Base-by-base conservation (phyloP, 768 basidiomycete species). In the Hypholoma sublateritium region DNA sequence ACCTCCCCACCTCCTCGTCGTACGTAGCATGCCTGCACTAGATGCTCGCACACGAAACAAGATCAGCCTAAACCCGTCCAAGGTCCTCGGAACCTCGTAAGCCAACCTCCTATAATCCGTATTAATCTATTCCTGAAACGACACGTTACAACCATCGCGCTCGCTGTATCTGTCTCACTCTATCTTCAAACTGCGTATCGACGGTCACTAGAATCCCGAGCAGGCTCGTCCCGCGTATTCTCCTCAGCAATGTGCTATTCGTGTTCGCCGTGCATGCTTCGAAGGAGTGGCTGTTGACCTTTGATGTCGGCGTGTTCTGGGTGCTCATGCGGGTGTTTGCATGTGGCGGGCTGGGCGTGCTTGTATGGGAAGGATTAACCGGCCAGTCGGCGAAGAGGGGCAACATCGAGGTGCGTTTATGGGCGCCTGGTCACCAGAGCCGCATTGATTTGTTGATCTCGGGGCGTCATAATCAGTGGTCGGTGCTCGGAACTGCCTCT, bases 301-400 rank as follows among this genome's bases (percentile, higher is more conserved):
- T 80, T 37, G 86, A 89, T 67, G 81, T 86, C 19, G 86, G 86
- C 6, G 80, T 88, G 8, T 86, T 91, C 65, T 92, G 89, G 91
- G 76, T 90, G 13, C 76, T 88, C 34, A 85, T 91, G 74, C 76
- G 88, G 59, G 79, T 90, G 48, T 74, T 92, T 51, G 87, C 86
- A 3, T 83, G 85, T 61, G 87, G 84, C n/a, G 87, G 82, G n/a
- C 63, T 89, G 52, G 85, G 82, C 17, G 79, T 83, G 42, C 61
- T 89, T 44, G 70, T 82, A 17, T 86, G 88, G 86, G 84, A 85
- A 59, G 77, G 72, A 1, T 58, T 75, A 47, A 84, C 82, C 0
- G 81, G 82, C 4, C 78, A 85, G 64, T 66, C 83, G 58, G 72
- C 74, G 48, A 84, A 79, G 63, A 78, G 77, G 62, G 79, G 77